These are phyloP conservation scores for Tagetes erecta DNA, from an alignment of 129 eudicot species.

Conservation along the genomic window DNA sequence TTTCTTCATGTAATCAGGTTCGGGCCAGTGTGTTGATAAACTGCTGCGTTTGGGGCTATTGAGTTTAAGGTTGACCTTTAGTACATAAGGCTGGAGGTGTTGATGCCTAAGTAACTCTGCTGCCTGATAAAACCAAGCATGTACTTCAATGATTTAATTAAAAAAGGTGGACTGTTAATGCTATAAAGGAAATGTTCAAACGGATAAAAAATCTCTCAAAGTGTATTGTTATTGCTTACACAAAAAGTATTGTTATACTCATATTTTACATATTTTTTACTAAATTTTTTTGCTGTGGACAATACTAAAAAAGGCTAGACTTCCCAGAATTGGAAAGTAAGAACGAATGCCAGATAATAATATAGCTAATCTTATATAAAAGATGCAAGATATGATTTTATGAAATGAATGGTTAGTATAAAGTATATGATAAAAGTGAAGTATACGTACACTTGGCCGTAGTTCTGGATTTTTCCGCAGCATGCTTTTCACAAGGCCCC, in stretches of 20 bases:
- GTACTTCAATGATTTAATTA: slow-evolving; percentile 7
- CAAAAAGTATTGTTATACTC: neutral
- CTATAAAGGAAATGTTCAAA: neutral
- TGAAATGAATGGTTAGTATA: neutral
- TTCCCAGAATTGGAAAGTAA: neutral
- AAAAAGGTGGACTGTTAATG: neutral
- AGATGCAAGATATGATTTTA: slow-evolving; percentile 21
- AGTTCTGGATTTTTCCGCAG: slow-evolving; percentile 93
- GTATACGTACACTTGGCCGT: slow-evolving; percentile 70
- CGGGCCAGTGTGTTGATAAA: slow-evolving; percentile 49
- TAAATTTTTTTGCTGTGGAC: neutral
- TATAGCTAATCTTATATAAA: slow-evolving; percentile 5
- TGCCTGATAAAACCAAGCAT: slow-evolving; percentile 56
- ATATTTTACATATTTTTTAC: neutral
- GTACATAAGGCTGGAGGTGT: slow-evolving; percentile 81
- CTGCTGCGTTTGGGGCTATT: slow-evolving; percentile 64
- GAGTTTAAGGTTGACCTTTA: slow-evolving; percentile 68
- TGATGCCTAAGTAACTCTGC: slow-evolving; percentile 76
- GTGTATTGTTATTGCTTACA: neutral
- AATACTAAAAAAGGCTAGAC: neutral
- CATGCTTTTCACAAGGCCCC: slow-evolving; percentile 90
- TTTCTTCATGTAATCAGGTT: slow-evolving; percentile 59
- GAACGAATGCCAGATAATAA: slow-evolving; percentile 3
- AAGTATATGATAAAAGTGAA: slow-evolving; percentile 27
- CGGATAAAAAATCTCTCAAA: neutral